Base-by-base conservation (phyloP, 768 basidiomycete genomes). In the Dictyophora rubrovolvata region DNA sequence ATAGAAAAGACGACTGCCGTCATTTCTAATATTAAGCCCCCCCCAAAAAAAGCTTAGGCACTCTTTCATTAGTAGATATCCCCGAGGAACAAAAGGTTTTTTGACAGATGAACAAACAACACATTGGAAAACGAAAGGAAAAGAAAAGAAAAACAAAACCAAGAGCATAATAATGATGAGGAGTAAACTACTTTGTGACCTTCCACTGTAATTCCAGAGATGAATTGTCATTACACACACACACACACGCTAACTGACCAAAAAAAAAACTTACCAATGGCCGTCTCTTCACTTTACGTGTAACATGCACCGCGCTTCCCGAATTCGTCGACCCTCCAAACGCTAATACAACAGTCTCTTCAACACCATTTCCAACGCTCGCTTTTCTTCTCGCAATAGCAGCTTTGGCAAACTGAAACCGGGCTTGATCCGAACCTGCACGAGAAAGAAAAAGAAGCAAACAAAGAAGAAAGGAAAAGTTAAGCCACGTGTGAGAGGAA, bases 391-490 rank as follows among this genome's bases (percentile, higher is more conserved):
- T 66, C 65, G 89, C 87, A 66, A 94, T 86, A 12, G 85, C 89
- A 63, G 90, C 89, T 71, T 93, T 94, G 3, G 91, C 90, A 72
- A 94, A 94, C 67, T 86, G 87, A 75, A 93, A 96, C 50, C 92
- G 83, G 61, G 83, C 81, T 69, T 93, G 91, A 72, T 89, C 88
- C 60, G 87, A 81, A 20, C 85, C 87, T 87, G 70, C 14, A 42
- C 12, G n/a, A 4, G 4, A 42, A 42, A 22, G 63, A 54, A 47
- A 66, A 56, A 55, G 61, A 59, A 62, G 66, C 58, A 28, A 23
- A 47, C 50, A 63, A 48, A 50, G 54, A 28, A 33, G 34, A 55
- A 60, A 53, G 51, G 62, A 60, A 20, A 48, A 4, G 48, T 17
- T 2, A 34, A 17, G 11, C 23, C 33, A 22, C 53, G 47, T 12